Conservation (phyloP, 768 basidiomycete genomes). For the Coprinopsis marcescibilis region DNA sequence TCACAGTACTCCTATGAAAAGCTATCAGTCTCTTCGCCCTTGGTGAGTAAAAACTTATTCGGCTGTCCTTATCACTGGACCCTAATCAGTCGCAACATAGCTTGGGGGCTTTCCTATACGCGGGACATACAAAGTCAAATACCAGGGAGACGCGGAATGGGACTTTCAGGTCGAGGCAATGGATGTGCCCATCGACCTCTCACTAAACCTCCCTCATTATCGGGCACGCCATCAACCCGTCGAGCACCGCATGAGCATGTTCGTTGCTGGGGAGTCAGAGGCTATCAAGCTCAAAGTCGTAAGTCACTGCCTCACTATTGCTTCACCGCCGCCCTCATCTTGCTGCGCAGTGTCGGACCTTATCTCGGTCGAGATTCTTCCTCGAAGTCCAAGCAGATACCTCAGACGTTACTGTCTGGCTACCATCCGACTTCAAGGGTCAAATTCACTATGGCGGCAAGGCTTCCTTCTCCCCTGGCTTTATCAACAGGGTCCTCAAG, state of each 20-base stretch:
- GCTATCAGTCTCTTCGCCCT: neutral
- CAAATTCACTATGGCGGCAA: conserved; percentile 51
- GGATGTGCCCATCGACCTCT: conserved; percentile 50
- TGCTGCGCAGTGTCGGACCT: conserved; percentile 46
- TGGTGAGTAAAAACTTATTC: too few relatives aligned
- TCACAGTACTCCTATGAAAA: conserved; percentile 10
- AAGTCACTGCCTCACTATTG: conserved; percentile 27
- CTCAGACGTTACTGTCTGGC: conserved; percentile 71
- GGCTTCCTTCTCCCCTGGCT: conserved; percentile 62
- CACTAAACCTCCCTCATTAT: conserved; percentile 71
- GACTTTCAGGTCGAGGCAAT: conserved; percentile 58
- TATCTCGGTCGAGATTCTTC: conserved; percentile 49
- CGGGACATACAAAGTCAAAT: conserved; percentile 63
- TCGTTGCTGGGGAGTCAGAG: conserved; percentile 43
- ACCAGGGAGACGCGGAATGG: conserved; percentile 53
- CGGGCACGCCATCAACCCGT: conserved; percentile 70
- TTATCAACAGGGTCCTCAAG: conserved; percentile 59
- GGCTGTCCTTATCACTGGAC: too few relatives aligned
- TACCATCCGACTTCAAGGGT: conserved; percentile 76
- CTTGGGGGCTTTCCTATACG: conserved; percentile 18
- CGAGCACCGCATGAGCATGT: conserved; percentile 68
- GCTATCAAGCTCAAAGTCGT: conserved; percentile 72
- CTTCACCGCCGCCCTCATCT: neutral
- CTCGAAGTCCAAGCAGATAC: conserved; percentile 58
- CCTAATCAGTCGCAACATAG: too few relatives aligned